Percentiles rank a stretch among this genome's conserved stretches.
These are phyloP conservation scores for Dovyalis caffra DNA, from an alignment of 345 rosid genomes.

Conservation along the genomic window DNA sequence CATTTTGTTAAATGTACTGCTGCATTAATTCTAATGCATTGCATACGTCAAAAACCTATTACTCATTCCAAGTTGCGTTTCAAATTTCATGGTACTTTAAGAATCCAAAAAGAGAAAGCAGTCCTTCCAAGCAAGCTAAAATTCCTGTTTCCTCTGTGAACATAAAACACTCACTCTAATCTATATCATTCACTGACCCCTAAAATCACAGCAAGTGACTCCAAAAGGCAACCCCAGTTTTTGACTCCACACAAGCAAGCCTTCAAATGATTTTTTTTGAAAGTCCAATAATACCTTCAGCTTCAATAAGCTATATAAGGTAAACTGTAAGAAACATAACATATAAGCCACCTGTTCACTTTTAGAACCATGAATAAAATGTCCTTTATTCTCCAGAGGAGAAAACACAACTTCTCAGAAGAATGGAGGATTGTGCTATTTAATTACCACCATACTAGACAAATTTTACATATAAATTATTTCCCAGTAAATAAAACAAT, in stretches of 20 bases:
- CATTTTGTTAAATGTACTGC: conserved; percentile 1
- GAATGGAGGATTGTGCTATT: too few species aligned
- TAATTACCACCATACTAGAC: too few species aligned
- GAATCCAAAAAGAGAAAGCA: neutral
- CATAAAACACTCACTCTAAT: neutral
- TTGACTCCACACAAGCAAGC: neutral
- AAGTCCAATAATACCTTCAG: neutral
- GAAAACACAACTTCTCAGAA: too few species aligned
- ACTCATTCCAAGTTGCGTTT: neutral
- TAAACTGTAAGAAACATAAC: too few species aligned
- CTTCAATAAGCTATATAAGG: too few species aligned
- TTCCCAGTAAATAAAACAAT: too few species aligned
- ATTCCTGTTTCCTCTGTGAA: neutral
- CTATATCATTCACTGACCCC: neutral
- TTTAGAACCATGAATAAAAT: too few species aligned
- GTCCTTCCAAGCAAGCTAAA: neutral
- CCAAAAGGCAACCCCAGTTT: conserved; percentile 2
- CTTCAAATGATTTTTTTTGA: neutral
- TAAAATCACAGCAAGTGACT: neutral
- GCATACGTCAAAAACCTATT: conserved; percentile 1
- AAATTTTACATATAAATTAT: too few species aligned
- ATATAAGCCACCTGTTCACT: too few species aligned
- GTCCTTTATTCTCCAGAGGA: too few species aligned
- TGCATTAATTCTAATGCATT: neutral
- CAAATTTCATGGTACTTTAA: neutral